Base-by-base conservation (phyloP, 2,329 filamentous ascomycete species). In the Epichloe amarillans region DNA sequence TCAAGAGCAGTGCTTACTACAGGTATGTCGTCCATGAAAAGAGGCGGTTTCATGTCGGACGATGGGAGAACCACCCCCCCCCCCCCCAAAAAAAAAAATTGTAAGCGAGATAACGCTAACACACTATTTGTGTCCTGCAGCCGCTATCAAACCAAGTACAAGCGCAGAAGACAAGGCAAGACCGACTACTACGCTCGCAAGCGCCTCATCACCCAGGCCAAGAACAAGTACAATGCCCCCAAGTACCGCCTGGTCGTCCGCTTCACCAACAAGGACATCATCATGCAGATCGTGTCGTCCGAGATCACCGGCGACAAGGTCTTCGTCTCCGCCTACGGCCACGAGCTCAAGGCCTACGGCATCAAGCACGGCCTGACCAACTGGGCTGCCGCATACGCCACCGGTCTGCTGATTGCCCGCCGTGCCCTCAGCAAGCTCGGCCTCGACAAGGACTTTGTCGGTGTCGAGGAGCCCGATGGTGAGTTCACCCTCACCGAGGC, bases 141-240 rank as follows among this genome's bases (percentile, higher is more conserved):
- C 73, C 89, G 93, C 76, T 98, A 86, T 83, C 93, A 98, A 82
- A 96, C 93, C 72, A 98, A 98, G 86, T 98, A 96, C 87, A 93
- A 89, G 82, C 90, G 93, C 72, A 85, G 93, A 75, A 83, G 88
- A 63, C 70, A 85, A 68, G 93, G 93, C 72, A 98, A 98, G 87
- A 98, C 93, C 79, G 93, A 98, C 74, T 98, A 98, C 88, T 97
- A 96, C 75, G 93, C 93, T 71, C 91, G 93, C 74, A 97, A 97
- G 88, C 86, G 93, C 70, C 82, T 98, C 74, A 93, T 97, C 81
- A 90, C 88, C 79, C 93, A 98, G 83, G 93, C 93, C 78, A 98
- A 97, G 88, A 98, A 98, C 88, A 98, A 98, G 86, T 98, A 97
- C 86, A 95, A 95, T 78, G 86, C 93, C 59, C 93, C 93, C 76